Evolutionary conservation across 192 early-diverging fungal species (phyloP).

Genomic region (Diversispora epigaea): DNA sequence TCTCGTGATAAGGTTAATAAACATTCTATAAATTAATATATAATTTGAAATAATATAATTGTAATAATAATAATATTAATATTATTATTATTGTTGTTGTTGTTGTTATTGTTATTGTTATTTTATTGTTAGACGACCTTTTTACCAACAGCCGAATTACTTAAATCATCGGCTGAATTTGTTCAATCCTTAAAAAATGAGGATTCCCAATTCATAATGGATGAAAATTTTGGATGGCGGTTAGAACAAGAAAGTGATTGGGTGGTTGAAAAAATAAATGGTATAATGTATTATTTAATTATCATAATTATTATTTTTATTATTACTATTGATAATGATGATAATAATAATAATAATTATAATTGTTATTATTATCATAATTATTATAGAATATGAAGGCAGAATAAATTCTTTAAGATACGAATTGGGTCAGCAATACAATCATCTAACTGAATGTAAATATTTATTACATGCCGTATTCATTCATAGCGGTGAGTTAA

Average conservation of each 20-base stretch:
- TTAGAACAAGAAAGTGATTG: background rate
- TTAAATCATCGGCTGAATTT: slow-evolving; percentile 9
- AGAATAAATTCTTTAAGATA: slow-evolving; percentile 3
- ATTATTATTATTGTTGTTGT: background rate
- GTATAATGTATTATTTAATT: background rate
- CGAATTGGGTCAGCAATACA: slow-evolving; percentile 40
- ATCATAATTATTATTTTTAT: too few species aligned
- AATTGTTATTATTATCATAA: background rate
- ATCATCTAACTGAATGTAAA: slow-evolving; percentile 39
- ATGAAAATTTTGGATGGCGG: background rate
- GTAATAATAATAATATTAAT: too few species aligned
- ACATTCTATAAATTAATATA: background rate
- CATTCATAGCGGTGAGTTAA: slow-evolving; percentile 61
- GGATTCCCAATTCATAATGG: background rate
- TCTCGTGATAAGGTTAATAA: slow-evolving; percentile 19
- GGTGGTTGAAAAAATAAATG: background rate
- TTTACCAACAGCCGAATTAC: slow-evolving; percentile 4
- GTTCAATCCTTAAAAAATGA: background rate
- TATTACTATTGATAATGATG: background rate
- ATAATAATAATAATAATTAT: background rate
- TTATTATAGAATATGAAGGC: background rate
- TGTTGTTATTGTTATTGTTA: background rate
- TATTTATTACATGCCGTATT: slow-evolving; percentile 78
- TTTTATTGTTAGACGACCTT: background rate
- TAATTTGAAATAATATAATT: background rate